These are phyloP conservation scores for Aegilops longissima DNA, from an alignment of 176 grass and related monocot species.

Conservation along the genomic window DNA sequence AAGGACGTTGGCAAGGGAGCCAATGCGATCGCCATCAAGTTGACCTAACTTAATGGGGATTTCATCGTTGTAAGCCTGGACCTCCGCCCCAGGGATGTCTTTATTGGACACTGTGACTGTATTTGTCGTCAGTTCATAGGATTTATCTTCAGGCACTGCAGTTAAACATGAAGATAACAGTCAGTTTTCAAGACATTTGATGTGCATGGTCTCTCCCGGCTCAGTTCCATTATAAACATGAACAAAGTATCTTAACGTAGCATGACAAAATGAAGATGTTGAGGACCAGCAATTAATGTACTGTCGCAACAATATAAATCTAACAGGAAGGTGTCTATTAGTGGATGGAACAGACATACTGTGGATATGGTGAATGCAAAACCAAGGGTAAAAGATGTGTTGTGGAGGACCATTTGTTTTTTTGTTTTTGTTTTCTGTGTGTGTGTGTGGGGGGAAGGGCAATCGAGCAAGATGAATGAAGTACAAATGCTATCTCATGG, in stretches of 20 bases:
- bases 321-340: not conserved
- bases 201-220: not conserved
- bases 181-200: not conserved
- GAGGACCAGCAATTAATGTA: not conserved
- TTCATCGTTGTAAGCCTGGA: conserved; percentile 14
- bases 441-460: too few relatives aligned
- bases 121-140: conserved; percentile 42
- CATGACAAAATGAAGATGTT: not conserved
- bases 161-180: conserved; percentile 34
- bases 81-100: conserved; percentile 19
- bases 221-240: not conserved
- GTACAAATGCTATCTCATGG: not conserved
- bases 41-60: conserved; percentile 47
- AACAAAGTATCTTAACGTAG: not conserved
- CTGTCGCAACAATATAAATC: not conserved
- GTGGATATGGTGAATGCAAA: not conserved
- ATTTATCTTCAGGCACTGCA: conserved; percentile 63
- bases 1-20: conserved; percentile 56
- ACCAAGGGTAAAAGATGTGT: not conserved
- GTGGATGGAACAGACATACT: not conserved
- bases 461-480: not conserved
- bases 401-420: not conserved
- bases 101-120: conserved; percentile 24
- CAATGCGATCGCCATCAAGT: conserved; percentile 48
- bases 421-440: too few relatives aligned